phyloP scores from a whole-genome alignment of 2,329 filamentous ascomycete genomes.

The Coleophoma crateriformis region DNA sequence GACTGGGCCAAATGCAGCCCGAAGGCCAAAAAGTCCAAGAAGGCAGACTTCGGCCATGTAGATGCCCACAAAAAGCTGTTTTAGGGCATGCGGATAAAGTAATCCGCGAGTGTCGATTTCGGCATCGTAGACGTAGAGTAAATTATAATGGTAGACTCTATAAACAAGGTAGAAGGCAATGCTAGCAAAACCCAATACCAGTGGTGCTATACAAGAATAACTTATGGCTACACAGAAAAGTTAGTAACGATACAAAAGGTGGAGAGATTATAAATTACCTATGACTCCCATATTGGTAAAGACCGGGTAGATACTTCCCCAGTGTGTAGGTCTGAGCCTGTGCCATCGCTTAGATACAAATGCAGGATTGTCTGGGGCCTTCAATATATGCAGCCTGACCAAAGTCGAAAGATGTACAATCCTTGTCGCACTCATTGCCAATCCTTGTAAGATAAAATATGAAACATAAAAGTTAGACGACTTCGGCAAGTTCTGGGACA shows the following conservation, averaged over 20 bases:
- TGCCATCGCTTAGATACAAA: conserved; percentile 54
- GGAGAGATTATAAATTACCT: conserved; percentile 31
- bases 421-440: conserved; percentile 54
- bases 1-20: conserved; percentile 44
- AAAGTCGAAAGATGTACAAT: conserved; percentile 54
- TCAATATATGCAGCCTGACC: conserved; percentile 49
- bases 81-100: conserved; percentile 56
- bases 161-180: conserved; percentile 61
- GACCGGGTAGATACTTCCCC: conserved; percentile 53
- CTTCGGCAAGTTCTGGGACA: conserved; percentile 52
- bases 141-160: conserved; percentile 59
- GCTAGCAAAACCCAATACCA: conserved; percentile 59
- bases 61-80: conserved; percentile 57
- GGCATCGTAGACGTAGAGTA: conserved; percentile 57
- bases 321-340: conserved; percentile 44
- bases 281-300: conserved; percentile 49
- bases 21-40: conserved; percentile 57
- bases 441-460: conserved; percentile 62
- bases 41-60: conserved; percentile 59
- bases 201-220: conserved; percentile 59
- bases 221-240: conserved; percentile 43
- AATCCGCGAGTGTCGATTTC: conserved; percentile 60
- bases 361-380: conserved; percentile 54
- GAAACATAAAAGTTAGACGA: conserved; percentile 65
- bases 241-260: conserved; percentile 1